These are phyloP conservation scores for Podaxis carcinomalis DNA, from an alignment of 768 basidiomycete species.

Conservation along the genomic window DNA sequence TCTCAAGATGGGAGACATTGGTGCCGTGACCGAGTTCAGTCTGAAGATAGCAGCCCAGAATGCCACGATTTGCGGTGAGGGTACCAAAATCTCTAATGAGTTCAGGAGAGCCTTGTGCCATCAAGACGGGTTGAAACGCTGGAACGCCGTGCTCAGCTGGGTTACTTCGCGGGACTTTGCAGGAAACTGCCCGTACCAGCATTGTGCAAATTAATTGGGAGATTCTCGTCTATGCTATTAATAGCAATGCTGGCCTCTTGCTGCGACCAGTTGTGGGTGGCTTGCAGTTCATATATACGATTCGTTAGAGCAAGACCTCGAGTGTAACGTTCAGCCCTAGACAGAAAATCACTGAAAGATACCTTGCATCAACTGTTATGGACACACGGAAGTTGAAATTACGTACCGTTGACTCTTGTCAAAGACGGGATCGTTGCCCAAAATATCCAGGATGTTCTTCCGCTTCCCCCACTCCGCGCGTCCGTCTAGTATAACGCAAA, in stretches of 20 bases:
- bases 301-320: slow-evolving; percentile 51
- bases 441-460: slow-evolving; percentile 35
- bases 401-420: slow-evolving; percentile 52
- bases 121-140: slow-evolving; percentile 69
- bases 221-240: slow-evolving; percentile 43
- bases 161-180: slow-evolving; percentile 11
- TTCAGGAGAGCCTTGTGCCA: slow-evolving; percentile 52
- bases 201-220: slow-evolving; percentile 40
- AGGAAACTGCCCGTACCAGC: slow-evolving; percentile 26
- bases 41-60: slow-evolving; percentile 71
- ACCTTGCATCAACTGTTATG: neutral
- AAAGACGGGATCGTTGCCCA: slow-evolving; percentile 54
- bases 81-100: slow-evolving; percentile 49
- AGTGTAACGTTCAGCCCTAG: slow-evolving; percentile 52
- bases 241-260: slow-evolving; percentile 45
- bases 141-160: neutral
- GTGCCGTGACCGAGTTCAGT: slow-evolving; percentile 80
- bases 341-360: slow-evolving; percentile 46
- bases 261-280: slow-evolving; percentile 47
- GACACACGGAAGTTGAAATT: neutral
- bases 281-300: slow-evolving; percentile 55
- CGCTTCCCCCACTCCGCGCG: slow-evolving; percentile 45
- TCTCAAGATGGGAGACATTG: slow-evolving; percentile 66
- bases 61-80: slow-evolving; percentile 48
- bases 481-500: slow-evolving; percentile 35